phyloP scores from a whole-genome alignment of 345 rosid genomes.

The Stellera chamaejasme region DNA sequence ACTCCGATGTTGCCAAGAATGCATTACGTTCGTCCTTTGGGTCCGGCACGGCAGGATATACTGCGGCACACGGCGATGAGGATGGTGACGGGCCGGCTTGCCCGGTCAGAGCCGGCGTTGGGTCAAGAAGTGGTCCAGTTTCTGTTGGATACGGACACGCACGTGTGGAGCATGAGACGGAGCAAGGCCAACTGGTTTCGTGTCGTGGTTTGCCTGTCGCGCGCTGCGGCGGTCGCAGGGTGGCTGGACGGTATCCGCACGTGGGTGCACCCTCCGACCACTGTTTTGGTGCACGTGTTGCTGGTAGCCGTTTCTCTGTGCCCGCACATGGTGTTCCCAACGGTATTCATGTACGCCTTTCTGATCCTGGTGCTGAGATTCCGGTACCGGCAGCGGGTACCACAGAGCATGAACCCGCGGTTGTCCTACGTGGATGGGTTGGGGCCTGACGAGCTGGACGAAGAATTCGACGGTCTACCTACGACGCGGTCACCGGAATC shows the following conservation, averaged over 20 bases:
- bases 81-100: slow-evolving; percentile 54
- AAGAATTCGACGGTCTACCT: slow-evolving; percentile 80
- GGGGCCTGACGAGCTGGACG: slow-evolving; percentile 71
- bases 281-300: slow-evolving; percentile 54
- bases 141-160: slow-evolving; percentile 74
- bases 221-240: slow-evolving; percentile 50
- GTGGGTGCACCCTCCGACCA: slow-evolving; percentile 71
- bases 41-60: slow-evolving; percentile 75
- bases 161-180: slow-evolving; percentile 89
- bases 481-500: slow-evolving; percentile 44
- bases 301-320: slow-evolving; percentile 59
- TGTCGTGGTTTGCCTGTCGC: slow-evolving; percentile 58
- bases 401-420: slow-evolving; percentile 49
- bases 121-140: slow-evolving; percentile 85
- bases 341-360: slow-evolving; percentile 81
- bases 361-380: slow-evolving; percentile 42
- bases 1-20: slow-evolving; percentile 74
- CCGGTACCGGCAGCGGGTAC: slow-evolving; percentile 45
- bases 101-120: slow-evolving; percentile 68
- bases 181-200: slow-evolving; percentile 95
- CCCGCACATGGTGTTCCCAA: slow-evolving; percentile 75
- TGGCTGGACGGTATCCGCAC: slow-evolving; percentile 65
- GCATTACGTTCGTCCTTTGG: slow-evolving; percentile 70
- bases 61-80: slow-evolving; percentile 86
- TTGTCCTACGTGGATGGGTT: slow-evolving; percentile 59